Percentiles rank a stretch among this genome's conserved stretches.
phyloP scores from a whole-genome alignment of 1,284 basidiomycete genomes.

The Hemileia vastatrix region DNA sequence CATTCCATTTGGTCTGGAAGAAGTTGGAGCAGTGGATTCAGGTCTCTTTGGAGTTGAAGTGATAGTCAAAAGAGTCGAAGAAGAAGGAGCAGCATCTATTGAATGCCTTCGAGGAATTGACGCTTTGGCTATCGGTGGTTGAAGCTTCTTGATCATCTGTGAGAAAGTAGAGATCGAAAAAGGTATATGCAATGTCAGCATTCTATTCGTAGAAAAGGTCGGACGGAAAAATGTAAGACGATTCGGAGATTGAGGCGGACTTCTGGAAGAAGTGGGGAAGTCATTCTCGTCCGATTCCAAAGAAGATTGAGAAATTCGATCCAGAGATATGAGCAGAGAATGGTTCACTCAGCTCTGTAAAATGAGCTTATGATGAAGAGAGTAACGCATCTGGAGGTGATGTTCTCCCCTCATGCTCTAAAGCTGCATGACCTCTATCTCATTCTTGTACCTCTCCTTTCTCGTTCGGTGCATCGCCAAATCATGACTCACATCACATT shows the following conservation, averaged over 20 bases:
- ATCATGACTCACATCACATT: constrained; percentile 68
- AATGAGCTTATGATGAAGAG: too few species aligned
- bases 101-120: too few species aligned
- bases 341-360: too few species aligned
- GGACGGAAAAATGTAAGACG: too few species aligned
- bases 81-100: constrained; percentile 32
- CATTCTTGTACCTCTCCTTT: too few species aligned
- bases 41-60: constrained; percentile 5
- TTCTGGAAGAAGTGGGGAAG: background rate
- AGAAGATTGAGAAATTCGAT: background rate
- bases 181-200: too few species aligned
- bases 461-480: background rate
- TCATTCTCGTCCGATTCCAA: too few species aligned
- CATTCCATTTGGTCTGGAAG: background rate
- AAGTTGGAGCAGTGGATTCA: constrained; percentile 17
- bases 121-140: constrained; percentile 48
- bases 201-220: too few species aligned
- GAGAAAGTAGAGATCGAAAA: background rate
- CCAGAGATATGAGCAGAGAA: background rate
- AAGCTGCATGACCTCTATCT: too few species aligned
- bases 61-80: background rate
- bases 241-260: constrained; percentile 21
- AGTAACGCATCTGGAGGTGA: background rate
- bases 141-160: constrained; percentile 67
- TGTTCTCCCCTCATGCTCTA: too few species aligned